These are phyloP conservation scores for Pseudogymnoascus sp. DNA, from an alignment of 2,329 filamentous ascomycete species.

Conservation along the genomic window DNA sequence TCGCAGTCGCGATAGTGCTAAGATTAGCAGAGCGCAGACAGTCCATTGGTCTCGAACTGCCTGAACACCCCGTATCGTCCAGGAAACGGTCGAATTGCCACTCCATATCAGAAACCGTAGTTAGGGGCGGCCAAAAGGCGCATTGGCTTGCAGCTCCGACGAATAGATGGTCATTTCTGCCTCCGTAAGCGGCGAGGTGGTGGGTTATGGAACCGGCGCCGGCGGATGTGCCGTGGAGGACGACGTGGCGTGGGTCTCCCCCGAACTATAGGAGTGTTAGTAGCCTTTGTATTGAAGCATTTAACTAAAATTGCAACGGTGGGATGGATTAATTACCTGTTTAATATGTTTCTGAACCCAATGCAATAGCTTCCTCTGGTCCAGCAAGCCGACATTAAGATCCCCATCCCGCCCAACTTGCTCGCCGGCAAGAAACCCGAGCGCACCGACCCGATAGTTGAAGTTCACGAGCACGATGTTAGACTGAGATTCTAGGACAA, in stretches of 20 bases:
- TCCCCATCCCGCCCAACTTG: slow-evolving; percentile 45
- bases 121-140: slow-evolving; percentile 28
- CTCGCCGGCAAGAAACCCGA: slow-evolving; percentile 53
- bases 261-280: slow-evolving; percentile 24
- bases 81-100: slow-evolving; percentile 31
- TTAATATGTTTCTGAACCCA: slow-evolving; percentile 55
- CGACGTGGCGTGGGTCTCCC: slow-evolving; percentile 34
- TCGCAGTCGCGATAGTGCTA: slow-evolving; percentile 26
- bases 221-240: slow-evolving; percentile 36
- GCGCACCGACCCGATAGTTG: slow-evolving; percentile 54
- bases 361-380: slow-evolving; percentile 50
- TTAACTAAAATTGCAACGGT: neutral
- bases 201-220: slow-evolving; percentile 34
- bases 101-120: slow-evolving; percentile 27
- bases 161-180: slow-evolving; percentile 10
- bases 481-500: slow-evolving; percentile 36
- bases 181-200: slow-evolving; percentile 19
- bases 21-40: slow-evolving; percentile 29
- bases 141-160: slow-evolving; percentile 23
- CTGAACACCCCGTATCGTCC: slow-evolving; percentile 23
- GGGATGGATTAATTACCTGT: slow-evolving; percentile 26
- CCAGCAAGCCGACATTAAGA: slow-evolving; percentile 55
- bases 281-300: neutral
- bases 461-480: slow-evolving; percentile 50
- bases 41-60: slow-evolving; percentile 20